Percentiles rank a stretch among this genome's conserved stretches.
Evolutionary conservation across 2,329 filamentous ascomycete species (phyloP).

Genomic region (Phaeosphaeriaceae sp.): DNA sequence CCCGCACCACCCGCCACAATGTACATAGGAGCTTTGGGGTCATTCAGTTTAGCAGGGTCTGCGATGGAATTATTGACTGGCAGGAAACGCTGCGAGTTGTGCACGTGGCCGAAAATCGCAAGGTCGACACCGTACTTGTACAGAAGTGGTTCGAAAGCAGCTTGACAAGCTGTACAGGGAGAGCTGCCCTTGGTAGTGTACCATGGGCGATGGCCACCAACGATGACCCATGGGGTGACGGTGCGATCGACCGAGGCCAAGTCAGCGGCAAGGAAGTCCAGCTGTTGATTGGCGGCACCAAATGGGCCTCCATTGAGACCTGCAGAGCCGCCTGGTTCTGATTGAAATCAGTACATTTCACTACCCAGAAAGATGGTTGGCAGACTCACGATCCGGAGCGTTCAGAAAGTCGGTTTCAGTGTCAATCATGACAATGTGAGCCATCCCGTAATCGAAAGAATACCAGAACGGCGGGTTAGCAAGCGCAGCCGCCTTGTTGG

Average conservation of each 20-base stretch:
- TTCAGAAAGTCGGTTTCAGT: too few relatives aligned
- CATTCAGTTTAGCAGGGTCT: not conserved
- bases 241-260: not conserved
- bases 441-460: too few relatives aligned
- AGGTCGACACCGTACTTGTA: not conserved
- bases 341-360: too few relatives aligned
- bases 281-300: not conserved
- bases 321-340: too few relatives aligned
- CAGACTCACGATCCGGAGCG: too few relatives aligned
- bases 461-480: too few relatives aligned
- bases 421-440: too few relatives aligned
- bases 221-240: not conserved
- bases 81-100: not conserved
- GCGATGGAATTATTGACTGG: not conserved
- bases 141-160: not conserved
- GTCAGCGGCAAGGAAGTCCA: not conserved
- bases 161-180: not conserved
- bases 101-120: not conserved
- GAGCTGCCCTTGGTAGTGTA: not conserved
- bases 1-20: not conserved
- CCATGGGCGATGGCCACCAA: not conserved
- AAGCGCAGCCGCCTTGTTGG: too few relatives aligned
- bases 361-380: too few relatives aligned
- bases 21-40: not conserved
- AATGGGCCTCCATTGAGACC: not conserved